phyloP scores from a whole-genome alignment of 1,139 yeast species.

The Nakaseomyces glabratus region DNA sequence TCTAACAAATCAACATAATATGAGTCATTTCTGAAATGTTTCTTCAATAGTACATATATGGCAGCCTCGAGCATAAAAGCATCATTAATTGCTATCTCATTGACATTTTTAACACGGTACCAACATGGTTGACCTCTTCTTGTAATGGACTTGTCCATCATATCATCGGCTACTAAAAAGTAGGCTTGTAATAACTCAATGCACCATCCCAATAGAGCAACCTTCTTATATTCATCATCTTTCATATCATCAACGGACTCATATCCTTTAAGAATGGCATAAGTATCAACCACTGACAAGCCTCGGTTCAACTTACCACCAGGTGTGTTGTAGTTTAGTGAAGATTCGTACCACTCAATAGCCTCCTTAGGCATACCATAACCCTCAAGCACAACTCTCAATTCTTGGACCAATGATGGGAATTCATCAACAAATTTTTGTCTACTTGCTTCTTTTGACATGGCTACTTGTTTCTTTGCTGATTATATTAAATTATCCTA shows the following conservation, averaged over 20 bases:
- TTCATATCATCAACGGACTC: constrained; percentile 50
- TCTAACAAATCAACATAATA: constrained; percentile 89
- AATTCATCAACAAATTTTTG: constrained; percentile 64
- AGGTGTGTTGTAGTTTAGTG: constrained; percentile 77
- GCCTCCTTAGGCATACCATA: constrained; percentile 88
- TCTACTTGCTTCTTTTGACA: constrained; percentile 33
- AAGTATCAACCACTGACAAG: constrained; percentile 87
- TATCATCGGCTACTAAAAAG: constrained; percentile 95
- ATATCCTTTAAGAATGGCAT: constrained; percentile 63
- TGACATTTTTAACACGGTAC: constrained; percentile 75
- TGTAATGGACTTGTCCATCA: constrained; percentile 95
- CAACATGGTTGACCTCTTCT: constrained; percentile 99
- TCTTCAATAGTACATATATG: constrained; percentile 79
- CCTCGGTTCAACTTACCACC: constrained; percentile 98
- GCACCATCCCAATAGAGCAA: constrained; percentile 92
- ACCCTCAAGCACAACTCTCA: constrained; percentile 49
- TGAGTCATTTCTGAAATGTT: constrained; percentile 69
- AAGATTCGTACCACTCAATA: constrained; percentile 71
- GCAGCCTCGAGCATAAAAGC: constrained; percentile 96
- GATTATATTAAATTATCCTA: no score
- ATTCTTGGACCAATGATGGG: constrained; percentile 70
- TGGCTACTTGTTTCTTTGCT: background rate
- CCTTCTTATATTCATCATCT: constrained; percentile 65
- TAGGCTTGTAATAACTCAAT: constrained; percentile 93
- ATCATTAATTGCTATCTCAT: constrained; percentile 93